Conservation (phyloP, 1,139 yeast species). For the Candida labiduridarum region DNA sequence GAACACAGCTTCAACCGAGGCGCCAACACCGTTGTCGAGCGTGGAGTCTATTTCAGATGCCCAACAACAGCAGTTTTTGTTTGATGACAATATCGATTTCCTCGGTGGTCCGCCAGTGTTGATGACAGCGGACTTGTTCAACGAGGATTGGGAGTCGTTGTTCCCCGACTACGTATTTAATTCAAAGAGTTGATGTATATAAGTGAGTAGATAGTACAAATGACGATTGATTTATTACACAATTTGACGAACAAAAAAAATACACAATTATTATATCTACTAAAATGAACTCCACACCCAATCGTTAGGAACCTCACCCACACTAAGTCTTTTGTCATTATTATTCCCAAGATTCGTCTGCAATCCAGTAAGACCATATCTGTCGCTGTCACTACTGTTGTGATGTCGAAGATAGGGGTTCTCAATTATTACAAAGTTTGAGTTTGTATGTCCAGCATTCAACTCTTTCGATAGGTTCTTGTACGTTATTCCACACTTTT, state of each 20-base stretch:
- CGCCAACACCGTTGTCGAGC: too few relatives aligned
- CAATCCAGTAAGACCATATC: neutral
- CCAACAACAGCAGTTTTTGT: too few relatives aligned
- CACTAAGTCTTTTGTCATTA: slow-evolving; percentile 8
- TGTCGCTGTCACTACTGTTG: neutral
- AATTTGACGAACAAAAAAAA: neutral
- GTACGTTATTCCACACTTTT: slow-evolving; percentile 39
- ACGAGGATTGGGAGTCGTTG: slow-evolving; percentile 53
- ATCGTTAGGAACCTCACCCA: slow-evolving; percentile 35
- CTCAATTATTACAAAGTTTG: slow-evolving; percentile 40
- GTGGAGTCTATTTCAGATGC: too few relatives aligned
- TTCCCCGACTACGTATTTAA: slow-evolving; percentile 44
- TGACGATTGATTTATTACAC: neutral
- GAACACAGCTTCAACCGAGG: too few relatives aligned
- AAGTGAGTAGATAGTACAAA: neutral
- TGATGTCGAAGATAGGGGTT: slow-evolving; percentile 37
- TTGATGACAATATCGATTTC: too few relatives aligned
- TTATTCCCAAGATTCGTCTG: neutral
- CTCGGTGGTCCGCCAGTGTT: too few relatives aligned
- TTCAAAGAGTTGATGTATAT: slow-evolving; percentile 10
- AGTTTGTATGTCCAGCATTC: slow-evolving; percentile 3
- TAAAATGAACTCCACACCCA: slow-evolving; percentile 53
- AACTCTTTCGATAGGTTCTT: slow-evolving; percentile 22
- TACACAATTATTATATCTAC: neutral
- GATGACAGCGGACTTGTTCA: too few relatives aligned